Evolutionary conservation across 2,329 filamentous ascomycete genomes (phyloP).

Genomic region (Ophiostoma australiae): DNA sequence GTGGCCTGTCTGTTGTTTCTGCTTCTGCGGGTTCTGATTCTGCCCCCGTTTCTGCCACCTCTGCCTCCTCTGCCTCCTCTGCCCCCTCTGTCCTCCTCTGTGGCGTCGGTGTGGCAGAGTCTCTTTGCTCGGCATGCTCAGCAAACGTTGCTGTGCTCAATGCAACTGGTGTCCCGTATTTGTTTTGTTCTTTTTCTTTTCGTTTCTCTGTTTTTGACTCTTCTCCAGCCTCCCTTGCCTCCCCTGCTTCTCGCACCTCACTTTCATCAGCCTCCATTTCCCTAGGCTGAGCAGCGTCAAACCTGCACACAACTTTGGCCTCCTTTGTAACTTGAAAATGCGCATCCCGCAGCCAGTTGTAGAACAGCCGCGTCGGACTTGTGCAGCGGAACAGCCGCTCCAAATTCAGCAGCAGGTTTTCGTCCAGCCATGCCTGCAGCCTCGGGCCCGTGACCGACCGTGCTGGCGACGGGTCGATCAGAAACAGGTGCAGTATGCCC

Average conservation of each 20-base stretch:
- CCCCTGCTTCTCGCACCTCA: too few species aligned
- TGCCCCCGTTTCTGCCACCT: not conserved
- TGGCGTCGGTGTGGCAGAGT: not conserved
- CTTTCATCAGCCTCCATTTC: not conserved
- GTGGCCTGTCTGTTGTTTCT: constrained; percentile 11
- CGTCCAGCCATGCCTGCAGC: constrained; percentile 58
- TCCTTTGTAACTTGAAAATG: constrained; percentile 47
- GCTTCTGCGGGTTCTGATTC: not conserved
- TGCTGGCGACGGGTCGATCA: constrained; percentile 59
- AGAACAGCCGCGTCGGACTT: constrained; percentile 54
- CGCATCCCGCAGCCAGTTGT: constrained; percentile 54
- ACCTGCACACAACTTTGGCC: constrained; percentile 45
- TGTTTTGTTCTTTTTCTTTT: not conserved
- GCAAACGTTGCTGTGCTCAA: not conserved
- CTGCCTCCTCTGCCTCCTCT: not conserved
- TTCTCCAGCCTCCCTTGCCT: not conserved
- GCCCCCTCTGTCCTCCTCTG: not conserved
- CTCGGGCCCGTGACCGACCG: constrained; percentile 52
- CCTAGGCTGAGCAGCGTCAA: constrained; percentile 41
- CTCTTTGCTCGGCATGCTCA: not conserved
- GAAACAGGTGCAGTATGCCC: constrained; percentile 53
- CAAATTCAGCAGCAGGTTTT: constrained; percentile 55
- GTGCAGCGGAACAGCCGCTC: constrained; percentile 55
- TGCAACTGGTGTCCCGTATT: not conserved
- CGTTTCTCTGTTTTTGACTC: not conserved